Base-by-base conservation (phyloP, 2,329 filamentous ascomycete species). In the Lasiodiplodia citricola region DNA sequence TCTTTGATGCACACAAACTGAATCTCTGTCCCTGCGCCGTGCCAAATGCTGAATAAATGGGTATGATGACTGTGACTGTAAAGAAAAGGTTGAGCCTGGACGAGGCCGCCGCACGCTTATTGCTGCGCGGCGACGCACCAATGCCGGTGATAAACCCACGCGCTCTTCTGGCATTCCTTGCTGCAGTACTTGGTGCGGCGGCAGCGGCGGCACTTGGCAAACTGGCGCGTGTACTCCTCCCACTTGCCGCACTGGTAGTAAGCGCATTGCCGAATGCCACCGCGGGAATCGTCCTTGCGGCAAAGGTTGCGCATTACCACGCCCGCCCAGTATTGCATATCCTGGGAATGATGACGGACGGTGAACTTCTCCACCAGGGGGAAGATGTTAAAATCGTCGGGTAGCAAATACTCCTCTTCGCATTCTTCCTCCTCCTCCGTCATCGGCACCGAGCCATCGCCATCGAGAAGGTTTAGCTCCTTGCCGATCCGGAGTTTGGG, bases 261-360 rank as follows among this genome's bases (percentile, higher is more conserved):
- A 66, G 96, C 96, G 80, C 96, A 99, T 79, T 99, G 96, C 68
- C 96, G 88, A 73, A 99, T 98, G 69, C 96, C 96, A 52, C 96
- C 96, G 58, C 93, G 88, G 13, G 92, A 93, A 78, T 99, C 96
- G 78, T 99, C 96, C 83, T 99, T 99, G 72, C 96, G 92, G 85
- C 96, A 99, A 62, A 99, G 87, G 78, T 99, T 99, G 72, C 96
- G 89, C 96, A 99, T 99, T 56, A 99, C 96, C 18, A 99, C 96
- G 71, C 95, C 96, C 21, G 96, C 96, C 96, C 96, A 99, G 83
- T 99, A 99, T 80, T 97, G 95, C 96, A 99, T 99, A 78, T 97
- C 94, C 70, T 93, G 92, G 72, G 92, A 94, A 81, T 97, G 93
- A 77, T 97, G 94, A 72, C 96, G 90, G 37, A 97, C 93, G 4